A percentile compares a stretch with the other conserved stretches of the same genome.
Evolutionary conservation across 768 basidiomycete genomes (phyloP).

Genomic region (Calocybe indica): DNA sequence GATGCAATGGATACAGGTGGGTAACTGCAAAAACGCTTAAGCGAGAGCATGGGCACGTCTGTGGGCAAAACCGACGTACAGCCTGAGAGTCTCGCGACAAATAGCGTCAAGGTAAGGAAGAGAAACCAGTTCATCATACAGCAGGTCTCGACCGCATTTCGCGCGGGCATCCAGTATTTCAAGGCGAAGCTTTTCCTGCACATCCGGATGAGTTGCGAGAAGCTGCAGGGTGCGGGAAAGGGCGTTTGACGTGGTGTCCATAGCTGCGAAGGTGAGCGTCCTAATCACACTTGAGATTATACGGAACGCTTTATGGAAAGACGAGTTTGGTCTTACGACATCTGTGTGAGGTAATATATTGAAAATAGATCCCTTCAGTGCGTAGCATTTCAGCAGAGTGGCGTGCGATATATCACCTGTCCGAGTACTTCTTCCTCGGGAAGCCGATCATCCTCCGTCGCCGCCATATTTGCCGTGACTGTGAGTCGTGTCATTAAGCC

Average conservation of each 20-base stretch:
- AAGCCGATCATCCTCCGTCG: conserved; percentile 22
- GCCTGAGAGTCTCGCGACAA: conserved; percentile 31
- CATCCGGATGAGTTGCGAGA: conserved; percentile 22
- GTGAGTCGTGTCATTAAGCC: not conserved
- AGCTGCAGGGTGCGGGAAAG: conserved; percentile 29
- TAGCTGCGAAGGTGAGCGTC: conserved; percentile 28
- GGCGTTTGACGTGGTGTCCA: conserved; percentile 39
- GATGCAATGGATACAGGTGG: conserved; percentile 10
- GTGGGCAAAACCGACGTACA: conserved; percentile 17
- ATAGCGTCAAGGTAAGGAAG: conserved; percentile 33
- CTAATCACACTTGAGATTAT: conserved; percentile 5
- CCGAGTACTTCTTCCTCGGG: conserved; percentile 27
- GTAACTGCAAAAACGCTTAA: conserved; percentile 3
- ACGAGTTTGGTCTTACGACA: not conserved
- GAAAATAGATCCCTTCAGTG: no score
- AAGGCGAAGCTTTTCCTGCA: conserved; percentile 27
- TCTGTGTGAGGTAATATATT: not conserved
- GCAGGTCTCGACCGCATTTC: conserved; percentile 17
- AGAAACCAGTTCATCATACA: conserved; percentile 29
- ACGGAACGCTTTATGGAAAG: not conserved
- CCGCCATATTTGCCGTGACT: conserved; percentile 30
- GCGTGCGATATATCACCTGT: conserved; percentile 15
- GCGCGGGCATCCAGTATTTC: conserved; percentile 23
- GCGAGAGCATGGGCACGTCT: not conserved
- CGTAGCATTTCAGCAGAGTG: no score